These are phyloP conservation scores for Fusarium foetens DNA, from an alignment of 2,329 filamentous ascomycete species.

Conservation along the genomic window DNA sequence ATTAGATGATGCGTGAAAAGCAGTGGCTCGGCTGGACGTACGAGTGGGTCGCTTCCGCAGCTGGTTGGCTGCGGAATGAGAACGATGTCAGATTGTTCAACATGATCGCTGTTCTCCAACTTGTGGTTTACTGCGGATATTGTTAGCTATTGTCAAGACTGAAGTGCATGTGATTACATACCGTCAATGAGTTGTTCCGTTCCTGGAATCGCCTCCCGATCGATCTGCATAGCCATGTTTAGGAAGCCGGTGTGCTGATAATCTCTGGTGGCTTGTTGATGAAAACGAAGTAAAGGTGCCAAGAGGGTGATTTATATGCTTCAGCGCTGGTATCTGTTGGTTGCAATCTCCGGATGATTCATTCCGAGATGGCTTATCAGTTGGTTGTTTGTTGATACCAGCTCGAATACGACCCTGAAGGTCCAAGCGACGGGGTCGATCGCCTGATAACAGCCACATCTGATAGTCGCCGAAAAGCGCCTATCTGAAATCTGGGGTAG, in stretches of 20 bases:
- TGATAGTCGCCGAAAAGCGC: not conserved
- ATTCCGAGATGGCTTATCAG: not conserved
- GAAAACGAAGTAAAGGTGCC: not conserved
- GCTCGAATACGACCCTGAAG: not conserved
- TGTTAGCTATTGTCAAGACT: not conserved
- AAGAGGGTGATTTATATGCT: not conserved
- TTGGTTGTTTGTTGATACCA: accelerated
- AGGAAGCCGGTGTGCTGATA: accelerated
- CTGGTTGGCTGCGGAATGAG: not conserved
- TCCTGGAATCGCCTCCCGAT: not conserved
- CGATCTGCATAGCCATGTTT: not conserved
- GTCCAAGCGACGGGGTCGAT: not conserved
- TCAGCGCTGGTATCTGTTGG: accelerated
- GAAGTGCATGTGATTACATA: not conserved
- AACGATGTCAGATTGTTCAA: not conserved
- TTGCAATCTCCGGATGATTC: not conserved
- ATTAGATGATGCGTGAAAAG: too few relatives aligned
- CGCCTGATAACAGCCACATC: not conserved
- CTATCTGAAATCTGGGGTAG: not conserved
- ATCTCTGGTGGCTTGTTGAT: accelerated
- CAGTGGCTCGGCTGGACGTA: too few relatives aligned
- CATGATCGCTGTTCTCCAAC: not conserved
- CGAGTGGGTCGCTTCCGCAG: not conserved
- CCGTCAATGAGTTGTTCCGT: not conserved
- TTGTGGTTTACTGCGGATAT: accelerated